Percentiles rank a stretch among this genome's conserved stretches.
phyloP scores from a whole-genome alignment of 257 asterid species.

The Jaltomata sinuosa region DNA sequence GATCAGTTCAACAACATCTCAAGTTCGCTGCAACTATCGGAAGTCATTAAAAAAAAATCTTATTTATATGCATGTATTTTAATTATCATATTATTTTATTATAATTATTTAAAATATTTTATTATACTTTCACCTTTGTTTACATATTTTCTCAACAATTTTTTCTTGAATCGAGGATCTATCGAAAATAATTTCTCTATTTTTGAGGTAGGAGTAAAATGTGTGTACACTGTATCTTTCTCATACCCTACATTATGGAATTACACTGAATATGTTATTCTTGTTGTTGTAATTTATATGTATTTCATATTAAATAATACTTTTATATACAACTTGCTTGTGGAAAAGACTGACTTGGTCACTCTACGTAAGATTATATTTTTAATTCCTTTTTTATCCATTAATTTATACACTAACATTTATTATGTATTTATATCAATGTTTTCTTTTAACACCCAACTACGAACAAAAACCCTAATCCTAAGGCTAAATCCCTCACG shows the following conservation, averaged over 20 bases:
- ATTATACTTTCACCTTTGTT: background rate
- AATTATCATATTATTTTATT: background rate
- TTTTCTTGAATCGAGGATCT: background rate
- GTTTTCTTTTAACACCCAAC: background rate
- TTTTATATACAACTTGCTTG: background rate
- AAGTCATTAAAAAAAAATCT: background rate
- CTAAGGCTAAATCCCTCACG: constrained; percentile 3
- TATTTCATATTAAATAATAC: background rate
- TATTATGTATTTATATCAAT: background rate
- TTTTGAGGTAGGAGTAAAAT: background rate
- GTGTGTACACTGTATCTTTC: background rate
- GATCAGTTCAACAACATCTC: constrained; percentile 43
- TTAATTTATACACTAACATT: background rate
- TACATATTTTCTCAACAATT: background rate
- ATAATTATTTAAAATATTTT: background rate
- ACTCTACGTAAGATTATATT: background rate
- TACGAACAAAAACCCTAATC: background rate
- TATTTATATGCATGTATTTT: background rate
- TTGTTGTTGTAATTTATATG: background rate
- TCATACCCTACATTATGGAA: background rate
- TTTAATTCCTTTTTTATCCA: background rate
- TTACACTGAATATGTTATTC: background rate
- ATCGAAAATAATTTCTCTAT: background rate
- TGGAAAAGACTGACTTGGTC: background rate
- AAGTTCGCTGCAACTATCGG: constrained; percentile 44